Evolutionary conservation across 2,329 filamentous ascomycete genomes (phyloP).

Genomic region (Coniochaeta hoffmannii): DNA sequence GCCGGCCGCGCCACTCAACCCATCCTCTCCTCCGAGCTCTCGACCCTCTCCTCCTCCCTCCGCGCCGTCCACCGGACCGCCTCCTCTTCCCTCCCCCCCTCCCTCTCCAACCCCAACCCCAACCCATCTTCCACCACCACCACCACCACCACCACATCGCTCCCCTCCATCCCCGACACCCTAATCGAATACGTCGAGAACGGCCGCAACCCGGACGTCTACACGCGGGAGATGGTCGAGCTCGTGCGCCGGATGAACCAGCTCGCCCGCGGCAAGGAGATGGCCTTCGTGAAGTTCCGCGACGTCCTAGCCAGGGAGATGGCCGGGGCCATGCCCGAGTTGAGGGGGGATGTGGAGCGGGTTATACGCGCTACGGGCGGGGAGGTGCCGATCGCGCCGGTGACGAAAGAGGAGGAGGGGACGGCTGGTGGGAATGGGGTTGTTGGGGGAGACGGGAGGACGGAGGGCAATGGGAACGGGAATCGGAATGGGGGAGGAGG

Average conservation of each 20-base stretch:
- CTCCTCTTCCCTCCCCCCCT: conserved; percentile 20
- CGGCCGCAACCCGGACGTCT: conserved; percentile 66
- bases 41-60: conserved; percentile 33
- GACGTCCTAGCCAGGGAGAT: conserved; percentile 56
- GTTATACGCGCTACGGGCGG: conserved; percentile 42
- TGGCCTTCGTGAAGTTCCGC: conserved; percentile 52
- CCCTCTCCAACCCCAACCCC: background rate
- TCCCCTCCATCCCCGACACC: conserved; percentile 45
- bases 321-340: conserved; percentile 50
- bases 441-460: background rate
- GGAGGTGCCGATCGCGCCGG: background rate
- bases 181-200: conserved; percentile 63
- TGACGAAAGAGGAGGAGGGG: background rate
- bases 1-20: conserved; percentile 43
- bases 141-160: too few relatives aligned
- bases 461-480: too few relatives aligned
- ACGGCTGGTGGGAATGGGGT: background rate
- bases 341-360: conserved; percentile 42
- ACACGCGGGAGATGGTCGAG: conserved; percentile 68
- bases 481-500: background rate
- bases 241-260: conserved; percentile 59
- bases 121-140: conserved; percentile 32
- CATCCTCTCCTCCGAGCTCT: conserved; percentile 34
- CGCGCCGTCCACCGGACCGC: conserved; percentile 32
- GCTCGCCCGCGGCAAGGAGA: conserved; percentile 56